These are phyloP conservation scores for Monascus ruber DNA, from an alignment of 2,329 filamentous ascomycete species.

Conservation along the genomic window DNA sequence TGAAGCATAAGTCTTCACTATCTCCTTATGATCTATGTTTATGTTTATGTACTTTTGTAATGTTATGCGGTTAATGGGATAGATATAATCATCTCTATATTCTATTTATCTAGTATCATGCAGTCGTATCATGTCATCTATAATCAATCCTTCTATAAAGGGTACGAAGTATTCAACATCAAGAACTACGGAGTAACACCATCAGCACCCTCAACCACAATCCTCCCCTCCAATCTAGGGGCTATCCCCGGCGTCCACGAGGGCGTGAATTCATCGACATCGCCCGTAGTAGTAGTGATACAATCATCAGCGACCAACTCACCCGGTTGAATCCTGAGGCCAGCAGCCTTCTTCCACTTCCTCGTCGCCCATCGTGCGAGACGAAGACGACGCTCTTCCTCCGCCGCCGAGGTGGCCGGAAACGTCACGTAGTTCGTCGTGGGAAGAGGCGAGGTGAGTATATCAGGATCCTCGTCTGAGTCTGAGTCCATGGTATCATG, in stretches of 20 bases:
- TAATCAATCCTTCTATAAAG: no score
- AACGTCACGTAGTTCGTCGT: conserved; percentile 28
- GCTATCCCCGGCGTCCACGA: conserved; percentile 74
- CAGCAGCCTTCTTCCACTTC: conserved; percentile 62
- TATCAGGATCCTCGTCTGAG: conserved; percentile 30
- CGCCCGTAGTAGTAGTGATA: conserved; percentile 5
- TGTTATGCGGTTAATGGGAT: no score
- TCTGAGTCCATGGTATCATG: conserved; percentile 41
- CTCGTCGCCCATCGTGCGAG: conserved; percentile 57
- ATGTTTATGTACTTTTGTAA: no score
- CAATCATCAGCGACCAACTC: conserved; percentile 41
- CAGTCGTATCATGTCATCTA: no score
- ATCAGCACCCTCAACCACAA: conserved; percentile 24
- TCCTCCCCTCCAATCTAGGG: conserved; percentile 66
- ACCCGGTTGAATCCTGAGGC: conserved; percentile 39
- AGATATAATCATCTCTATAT: no score
- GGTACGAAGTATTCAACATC: no score
- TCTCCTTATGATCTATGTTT: no score
- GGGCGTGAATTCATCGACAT: conserved; percentile 48
- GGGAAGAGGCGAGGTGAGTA: conserved; percentile 23
- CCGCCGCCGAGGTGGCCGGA: conserved; percentile 29
- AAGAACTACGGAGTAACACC: no score
- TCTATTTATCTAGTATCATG: no score
- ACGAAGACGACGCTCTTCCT: conserved; percentile 46
- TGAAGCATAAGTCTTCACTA: no score